Conservation (phyloP, 306 rosid species). For the Citrullus mucosospermus region DNA sequence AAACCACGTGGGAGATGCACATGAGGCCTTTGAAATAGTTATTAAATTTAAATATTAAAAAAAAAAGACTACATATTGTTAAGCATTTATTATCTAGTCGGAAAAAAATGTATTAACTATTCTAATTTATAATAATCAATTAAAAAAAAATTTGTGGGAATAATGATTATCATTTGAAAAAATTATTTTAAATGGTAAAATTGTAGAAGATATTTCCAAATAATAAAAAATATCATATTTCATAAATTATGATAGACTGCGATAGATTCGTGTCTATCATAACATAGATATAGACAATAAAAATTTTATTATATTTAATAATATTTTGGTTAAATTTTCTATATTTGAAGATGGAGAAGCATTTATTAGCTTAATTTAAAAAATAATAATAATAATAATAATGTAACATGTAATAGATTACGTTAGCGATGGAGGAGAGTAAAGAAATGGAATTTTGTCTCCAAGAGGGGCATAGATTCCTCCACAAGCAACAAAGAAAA, state of each 20-base stretch:
- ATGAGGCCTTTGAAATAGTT: not conserved
- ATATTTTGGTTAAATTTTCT: no score
- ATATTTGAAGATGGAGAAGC: not conserved
- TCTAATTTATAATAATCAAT: not conserved
- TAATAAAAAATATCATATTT: no score
- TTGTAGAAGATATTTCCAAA: no score
- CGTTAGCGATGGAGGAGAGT: not conserved
- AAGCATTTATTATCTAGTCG: not conserved
- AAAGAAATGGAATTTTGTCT: not conserved
- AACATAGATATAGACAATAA: no score
- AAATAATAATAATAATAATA: not conserved
- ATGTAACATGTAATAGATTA: not conserved
- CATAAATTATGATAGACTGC: no score
- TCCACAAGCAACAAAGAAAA: not conserved
- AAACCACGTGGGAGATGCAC: not conserved
- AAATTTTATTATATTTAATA: no score
- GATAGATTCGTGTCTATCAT: no score
- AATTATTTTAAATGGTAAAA: no score
- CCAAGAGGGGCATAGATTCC: not conserved
- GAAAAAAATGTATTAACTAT: not conserved
- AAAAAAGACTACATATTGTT: not conserved
- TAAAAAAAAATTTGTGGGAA: no score
- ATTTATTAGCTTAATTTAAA: not conserved
- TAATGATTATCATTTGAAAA: no score
- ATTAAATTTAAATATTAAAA: not conserved